Conservation (phyloP, 495 filamentous ascomycete genomes). For the Aspergillus nidulans region DNA sequence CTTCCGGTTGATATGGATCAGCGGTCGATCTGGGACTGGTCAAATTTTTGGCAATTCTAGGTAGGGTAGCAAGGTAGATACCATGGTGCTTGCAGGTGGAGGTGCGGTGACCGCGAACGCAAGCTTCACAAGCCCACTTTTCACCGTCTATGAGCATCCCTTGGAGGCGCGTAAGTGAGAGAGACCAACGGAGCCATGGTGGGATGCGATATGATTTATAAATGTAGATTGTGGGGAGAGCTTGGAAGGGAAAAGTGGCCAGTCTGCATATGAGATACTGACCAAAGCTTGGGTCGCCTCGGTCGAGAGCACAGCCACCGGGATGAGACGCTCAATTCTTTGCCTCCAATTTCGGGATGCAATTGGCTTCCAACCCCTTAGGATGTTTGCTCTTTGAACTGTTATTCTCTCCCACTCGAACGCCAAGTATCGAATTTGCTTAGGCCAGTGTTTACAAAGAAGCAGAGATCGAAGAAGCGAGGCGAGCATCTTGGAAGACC, state of each 20-base stretch:
- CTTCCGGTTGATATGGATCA: slow-evolving; percentile 95
- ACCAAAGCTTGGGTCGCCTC: background rate
- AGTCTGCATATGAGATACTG: background rate
- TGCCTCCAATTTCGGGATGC: background rate
- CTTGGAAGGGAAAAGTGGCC: background rate
- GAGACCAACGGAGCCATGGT: background rate
- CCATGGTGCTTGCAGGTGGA: slow-evolving; percentile 50
- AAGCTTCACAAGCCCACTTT: slow-evolving; percentile 89
- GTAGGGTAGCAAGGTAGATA: too few species aligned
- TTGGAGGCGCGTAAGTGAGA: slow-evolving; percentile 13
- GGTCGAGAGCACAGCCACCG: background rate
- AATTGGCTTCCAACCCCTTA: background rate
- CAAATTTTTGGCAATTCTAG: background rate
- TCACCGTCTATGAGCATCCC: slow-evolving; percentile 81
- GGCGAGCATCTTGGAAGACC: background rate
- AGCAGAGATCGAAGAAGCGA: background rate
- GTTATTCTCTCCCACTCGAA: background rate
- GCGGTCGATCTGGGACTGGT: slow-evolving; percentile 62
- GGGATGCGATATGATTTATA: slow-evolving; percentile 12
- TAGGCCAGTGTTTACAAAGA: background rate
- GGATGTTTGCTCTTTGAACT: background rate
- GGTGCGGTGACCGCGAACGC: slow-evolving; percentile 86
- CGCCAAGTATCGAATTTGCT: background rate
- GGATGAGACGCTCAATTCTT: background rate
- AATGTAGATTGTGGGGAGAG: slow-evolving; percentile 3